Percentiles rank a stretch among this genome's conserved stretches.
These are phyloP conservation scores for Cercospora sojina DNA, from an alignment of 2,329 filamentous ascomycete species.

Conservation along the genomic window DNA sequence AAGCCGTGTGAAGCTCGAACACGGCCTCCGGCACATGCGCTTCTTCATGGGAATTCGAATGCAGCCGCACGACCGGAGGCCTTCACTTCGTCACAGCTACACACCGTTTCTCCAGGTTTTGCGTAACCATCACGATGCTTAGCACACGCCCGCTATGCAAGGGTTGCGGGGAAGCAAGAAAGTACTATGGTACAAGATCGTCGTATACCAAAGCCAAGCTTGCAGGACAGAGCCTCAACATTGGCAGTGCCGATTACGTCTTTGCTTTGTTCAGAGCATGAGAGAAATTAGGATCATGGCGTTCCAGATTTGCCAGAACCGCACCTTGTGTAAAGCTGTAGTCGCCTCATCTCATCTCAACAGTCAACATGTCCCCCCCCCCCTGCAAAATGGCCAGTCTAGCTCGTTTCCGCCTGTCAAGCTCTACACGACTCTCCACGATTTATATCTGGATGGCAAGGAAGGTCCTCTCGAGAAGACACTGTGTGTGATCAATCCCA, in stretches of 20 bases:
- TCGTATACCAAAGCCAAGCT: background rate
- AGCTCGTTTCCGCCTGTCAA: background rate
- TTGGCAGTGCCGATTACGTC: background rate
- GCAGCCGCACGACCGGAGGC: background rate
- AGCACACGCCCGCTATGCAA: background rate
- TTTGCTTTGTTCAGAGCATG: background rate
- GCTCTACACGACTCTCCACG: background rate
- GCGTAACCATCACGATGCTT: background rate
- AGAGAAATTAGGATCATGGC: background rate
- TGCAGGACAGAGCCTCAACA: background rate
- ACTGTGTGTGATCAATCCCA: background rate
- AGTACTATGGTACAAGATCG: background rate
- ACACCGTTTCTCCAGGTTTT: background rate
- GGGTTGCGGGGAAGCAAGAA: background rate
- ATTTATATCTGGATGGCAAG: background rate
- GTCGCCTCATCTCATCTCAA: background rate
- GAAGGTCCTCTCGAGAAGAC: background rate
- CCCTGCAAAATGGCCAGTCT: background rate
- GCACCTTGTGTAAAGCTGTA: background rate
- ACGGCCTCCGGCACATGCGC: background rate
- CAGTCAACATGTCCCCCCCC: background rate
- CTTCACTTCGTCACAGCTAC: background rate
- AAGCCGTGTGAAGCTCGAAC: background rate
- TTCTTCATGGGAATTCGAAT: background rate
- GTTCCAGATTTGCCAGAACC: background rate